These are phyloP conservation scores for Talaromyces wortmannii DNA, from an alignment of 495 filamentous ascomycete genomes.

Conservation along the genomic window DNA sequence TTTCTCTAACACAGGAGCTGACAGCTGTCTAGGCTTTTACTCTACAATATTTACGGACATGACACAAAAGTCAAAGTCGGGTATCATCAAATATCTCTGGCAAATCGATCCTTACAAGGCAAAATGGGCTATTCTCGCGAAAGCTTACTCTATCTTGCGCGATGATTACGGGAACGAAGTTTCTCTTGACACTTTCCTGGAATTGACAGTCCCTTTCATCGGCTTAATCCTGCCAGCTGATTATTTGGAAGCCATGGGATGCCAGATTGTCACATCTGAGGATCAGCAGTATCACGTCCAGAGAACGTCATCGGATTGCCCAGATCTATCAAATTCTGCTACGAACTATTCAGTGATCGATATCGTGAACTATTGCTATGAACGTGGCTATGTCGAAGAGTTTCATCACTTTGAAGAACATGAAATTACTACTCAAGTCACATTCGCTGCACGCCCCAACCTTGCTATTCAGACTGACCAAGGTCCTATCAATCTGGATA, in stretches of 20 bases:
- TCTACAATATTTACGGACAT: constrained; percentile 25
- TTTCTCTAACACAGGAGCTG: constrained; percentile 4
- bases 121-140: constrained; percentile 42
- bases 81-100: constrained; percentile 34
- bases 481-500: background rate
- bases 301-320: constrained; percentile 2
- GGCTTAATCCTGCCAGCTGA: constrained; percentile 24
- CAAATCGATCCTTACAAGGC: constrained; percentile 32
- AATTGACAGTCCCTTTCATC: constrained; percentile 24
- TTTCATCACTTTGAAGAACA: background rate
- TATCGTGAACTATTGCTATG: constrained; percentile 21
- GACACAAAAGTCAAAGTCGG: constrained; percentile 38
- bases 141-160: constrained; percentile 42
- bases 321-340: constrained; percentile 9
- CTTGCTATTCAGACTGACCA: constrained; percentile 1
- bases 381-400: constrained; percentile 15
- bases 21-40: constrained; percentile 28
- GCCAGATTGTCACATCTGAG: constrained; percentile 16
- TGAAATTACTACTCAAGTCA: constrained; percentile 4
- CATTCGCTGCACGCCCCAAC: constrained; percentile 12
- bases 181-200: constrained; percentile 29
- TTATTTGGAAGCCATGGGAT: constrained; percentile 36
- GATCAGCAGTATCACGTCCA: constrained; percentile 2
- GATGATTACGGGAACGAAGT: constrained; percentile 31
- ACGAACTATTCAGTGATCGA: constrained; percentile 27